These are phyloP conservation scores for Fusarium sp. DNA, from an alignment of 2,329 filamentous ascomycete genomes.

Conservation along the genomic window DNA sequence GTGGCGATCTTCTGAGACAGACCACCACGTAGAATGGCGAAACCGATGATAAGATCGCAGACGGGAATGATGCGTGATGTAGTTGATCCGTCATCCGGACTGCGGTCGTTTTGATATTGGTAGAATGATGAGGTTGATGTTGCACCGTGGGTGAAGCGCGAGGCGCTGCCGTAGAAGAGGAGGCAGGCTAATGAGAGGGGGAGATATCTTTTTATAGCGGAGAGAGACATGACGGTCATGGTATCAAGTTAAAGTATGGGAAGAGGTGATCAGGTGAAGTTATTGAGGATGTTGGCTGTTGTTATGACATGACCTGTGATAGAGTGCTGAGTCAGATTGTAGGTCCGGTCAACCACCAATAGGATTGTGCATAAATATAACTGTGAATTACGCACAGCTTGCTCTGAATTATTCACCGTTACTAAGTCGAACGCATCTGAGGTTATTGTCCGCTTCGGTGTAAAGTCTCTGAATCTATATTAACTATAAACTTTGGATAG, in stretches of 20 bases:
- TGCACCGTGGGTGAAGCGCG: conserved; percentile 26
- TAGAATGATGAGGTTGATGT: conserved; percentile 28
- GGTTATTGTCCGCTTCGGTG: too few relatives aligned
- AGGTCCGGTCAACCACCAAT: neutral
- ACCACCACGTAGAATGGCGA: conserved; percentile 6
- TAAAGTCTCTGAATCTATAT: too few relatives aligned
- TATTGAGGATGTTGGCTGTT: neutral
- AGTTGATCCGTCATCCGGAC: conserved; percentile 17
- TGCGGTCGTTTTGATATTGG: conserved; percentile 23
- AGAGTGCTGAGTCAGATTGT: conserved; percentile 16
- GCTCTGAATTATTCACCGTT: too few relatives aligned
- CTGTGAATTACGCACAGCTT: too few relatives aligned
- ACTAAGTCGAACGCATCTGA: too few relatives aligned
- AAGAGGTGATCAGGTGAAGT: neutral
- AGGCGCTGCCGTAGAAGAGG: conserved; percentile 36
- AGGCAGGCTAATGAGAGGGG: conserved; percentile 22
- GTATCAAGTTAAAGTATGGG: neutral
- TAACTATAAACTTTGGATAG: too few relatives aligned
- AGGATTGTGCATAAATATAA: too few relatives aligned
- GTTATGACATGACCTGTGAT: neutral
- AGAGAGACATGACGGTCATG: neutral
- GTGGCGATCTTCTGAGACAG: conserved; percentile 11
- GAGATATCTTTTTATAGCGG: neutral
- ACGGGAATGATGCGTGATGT: conserved; percentile 17
- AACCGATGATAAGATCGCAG: conserved; percentile 14